Evolutionary conservation across 2,329 filamentous ascomycete species (phyloP).

Genomic region (Penicillium verrucosum): DNA sequence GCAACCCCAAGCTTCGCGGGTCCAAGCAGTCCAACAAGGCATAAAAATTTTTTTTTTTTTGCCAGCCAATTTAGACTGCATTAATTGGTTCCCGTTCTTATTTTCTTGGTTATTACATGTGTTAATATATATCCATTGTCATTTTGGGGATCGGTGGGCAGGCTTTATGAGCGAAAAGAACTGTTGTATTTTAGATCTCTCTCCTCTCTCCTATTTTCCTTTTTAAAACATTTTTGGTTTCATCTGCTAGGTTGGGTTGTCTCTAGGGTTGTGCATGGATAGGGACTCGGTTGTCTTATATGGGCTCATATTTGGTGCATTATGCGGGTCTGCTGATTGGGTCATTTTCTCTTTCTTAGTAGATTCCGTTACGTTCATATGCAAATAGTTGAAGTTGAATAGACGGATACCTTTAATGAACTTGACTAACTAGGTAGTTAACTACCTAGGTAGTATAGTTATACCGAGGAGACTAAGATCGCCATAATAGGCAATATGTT

Average conservation of each 20-base stretch:
- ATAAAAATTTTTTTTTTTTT: constrained; percentile 17
- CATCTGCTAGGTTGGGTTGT: constrained; percentile 23
- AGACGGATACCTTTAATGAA: not conserved
- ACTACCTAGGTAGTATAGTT: too few species aligned
- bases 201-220: constrained; percentile 33
- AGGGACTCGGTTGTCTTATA: constrained; percentile 34
- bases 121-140: constrained; percentile 27
- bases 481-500: constrained; percentile 2
- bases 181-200: constrained; percentile 33
- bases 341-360: constrained; percentile 12
- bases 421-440: not conserved
- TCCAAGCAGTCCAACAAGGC: constrained; percentile 40
- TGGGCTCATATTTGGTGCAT: constrained; percentile 30
- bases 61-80: constrained; percentile 10
- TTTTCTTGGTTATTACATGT: constrained; percentile 27
- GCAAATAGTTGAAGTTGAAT: not conserved
- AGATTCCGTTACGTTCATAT: constrained; percentile 4
- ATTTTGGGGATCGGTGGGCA: constrained; percentile 22
- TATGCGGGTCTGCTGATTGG: constrained; percentile 19
- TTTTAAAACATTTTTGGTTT: constrained; percentile 17
- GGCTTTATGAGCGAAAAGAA: constrained; percentile 32
- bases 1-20: constrained; percentile 45
- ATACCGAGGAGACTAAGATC: not conserved
- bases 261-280: constrained; percentile 31
- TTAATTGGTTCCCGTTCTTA: constrained; percentile 10